Conservation (phyloP, 1,139 yeast species). For the Hansenula lynferdii region DNA sequence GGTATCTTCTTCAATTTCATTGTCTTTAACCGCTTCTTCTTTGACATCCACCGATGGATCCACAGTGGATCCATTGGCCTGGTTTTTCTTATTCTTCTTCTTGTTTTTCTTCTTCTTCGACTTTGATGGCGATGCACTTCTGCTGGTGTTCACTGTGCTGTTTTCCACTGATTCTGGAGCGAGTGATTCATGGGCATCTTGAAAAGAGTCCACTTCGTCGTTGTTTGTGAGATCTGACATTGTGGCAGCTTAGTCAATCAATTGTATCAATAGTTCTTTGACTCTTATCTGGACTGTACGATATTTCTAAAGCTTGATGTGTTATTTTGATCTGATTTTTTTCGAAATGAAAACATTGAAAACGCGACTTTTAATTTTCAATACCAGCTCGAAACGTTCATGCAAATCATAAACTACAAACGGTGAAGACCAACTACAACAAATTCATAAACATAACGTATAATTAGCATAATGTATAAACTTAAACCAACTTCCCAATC, state of each 20-base stretch:
- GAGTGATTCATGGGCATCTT: constrained; percentile 3
- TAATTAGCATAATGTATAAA: too few species aligned
- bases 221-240: background rate
- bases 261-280: background rate
- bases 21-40: background rate
- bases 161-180: background rate
- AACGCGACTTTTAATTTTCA: too few species aligned
- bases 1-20: background rate
- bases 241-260: background rate
- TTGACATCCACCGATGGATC: background rate
- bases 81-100: constrained; percentile 4
- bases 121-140: constrained; percentile 3
- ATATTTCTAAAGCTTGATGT: too few species aligned
- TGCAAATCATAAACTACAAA: too few species aligned
- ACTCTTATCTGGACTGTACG: too few species aligned
- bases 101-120: constrained; percentile 6
- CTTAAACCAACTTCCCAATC: too few species aligned
- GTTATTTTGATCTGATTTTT: constrained; percentile 1
- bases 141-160: background rate
- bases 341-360: constrained; percentile 1
- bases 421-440: too few species aligned
- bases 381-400: background rate
- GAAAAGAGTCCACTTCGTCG: constrained; percentile 3
- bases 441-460: too few species aligned
- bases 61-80: too few species aligned